Percentiles rank a stretch among this genome's conserved stretches.
These are phyloP conservation scores for Nothophytophthora sp. DNA, from an alignment of 352 stramenopile genomes.

Conservation along the genomic window DNA sequence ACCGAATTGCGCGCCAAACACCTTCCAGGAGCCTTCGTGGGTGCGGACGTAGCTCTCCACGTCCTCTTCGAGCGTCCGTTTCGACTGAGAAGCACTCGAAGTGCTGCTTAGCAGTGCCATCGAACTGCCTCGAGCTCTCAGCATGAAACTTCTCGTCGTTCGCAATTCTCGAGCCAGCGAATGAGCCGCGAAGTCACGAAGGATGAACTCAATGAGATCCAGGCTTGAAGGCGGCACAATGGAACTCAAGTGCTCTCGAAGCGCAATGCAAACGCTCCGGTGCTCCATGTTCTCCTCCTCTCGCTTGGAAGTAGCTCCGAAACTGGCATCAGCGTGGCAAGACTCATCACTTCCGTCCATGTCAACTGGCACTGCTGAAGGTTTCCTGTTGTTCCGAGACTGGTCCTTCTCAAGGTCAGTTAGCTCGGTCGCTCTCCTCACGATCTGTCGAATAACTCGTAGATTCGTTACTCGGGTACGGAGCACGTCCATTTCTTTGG, in stretches of 20 bases:
- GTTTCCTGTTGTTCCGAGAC: slow-evolving; percentile 3
- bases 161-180: slow-evolving; percentile 22
- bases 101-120: not conserved
- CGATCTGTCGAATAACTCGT: slow-evolving; percentile 22
- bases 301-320: slow-evolving; percentile 13
- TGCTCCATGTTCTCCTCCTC: slow-evolving; percentile 40
- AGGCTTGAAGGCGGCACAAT: slow-evolving; percentile 21
- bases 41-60: slow-evolving; percentile 27
- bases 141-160: slow-evolving; percentile 18
- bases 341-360: slow-evolving; percentile 15
- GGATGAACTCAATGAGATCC: slow-evolving; percentile 37
- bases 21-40: slow-evolving; percentile 23
- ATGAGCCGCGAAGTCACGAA: slow-evolving; percentile 42
- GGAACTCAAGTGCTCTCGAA: slow-evolving; percentile 32
- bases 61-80: slow-evolving; percentile 27
- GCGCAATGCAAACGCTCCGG: slow-evolving; percentile 32
- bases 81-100: not conserved
- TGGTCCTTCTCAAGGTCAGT: slow-evolving; percentile 20
- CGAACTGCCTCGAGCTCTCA: not conserved
- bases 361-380: slow-evolving; percentile 6
- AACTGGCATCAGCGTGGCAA: not conserved
- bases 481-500: slow-evolving; percentile 3
- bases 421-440: slow-evolving; percentile 23
- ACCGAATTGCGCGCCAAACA: slow-evolving; percentile 31
- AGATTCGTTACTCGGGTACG: slow-evolving; percentile 7